Conservation (phyloP, 805 yeast genomes). For the Teunomyces gatunensis region DNA sequence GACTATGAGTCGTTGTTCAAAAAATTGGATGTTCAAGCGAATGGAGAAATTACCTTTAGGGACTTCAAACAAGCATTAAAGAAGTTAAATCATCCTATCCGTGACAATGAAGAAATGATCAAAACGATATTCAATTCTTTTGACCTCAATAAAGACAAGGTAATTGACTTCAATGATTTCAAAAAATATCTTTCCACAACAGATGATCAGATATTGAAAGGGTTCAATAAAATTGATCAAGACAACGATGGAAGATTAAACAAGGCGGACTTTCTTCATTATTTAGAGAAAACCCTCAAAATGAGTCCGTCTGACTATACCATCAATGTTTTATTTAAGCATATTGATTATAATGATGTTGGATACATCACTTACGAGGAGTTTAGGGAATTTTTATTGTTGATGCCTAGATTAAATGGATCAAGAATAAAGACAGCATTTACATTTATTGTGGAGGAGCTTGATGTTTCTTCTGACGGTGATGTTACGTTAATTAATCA, state of each 20-base stretch:
- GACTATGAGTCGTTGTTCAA: constrained; percentile 35
- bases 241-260: constrained; percentile 73
- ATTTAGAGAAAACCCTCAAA: constrained; percentile 54
- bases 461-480: constrained; percentile 84
- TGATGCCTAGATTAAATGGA: constrained; percentile 79
- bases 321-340: constrained; percentile 54
- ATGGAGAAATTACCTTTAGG: constrained; percentile 48
- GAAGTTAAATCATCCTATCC: constrained; percentile 60
- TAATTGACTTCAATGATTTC: constrained; percentile 65
- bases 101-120: constrained; percentile 58
- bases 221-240: constrained; percentile 65
- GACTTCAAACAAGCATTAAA: constrained; percentile 49
- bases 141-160: constrained; percentile 54
- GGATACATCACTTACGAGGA: constrained; percentile 81
- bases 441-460: constrained; percentile 72
- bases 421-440: constrained; percentile 81
- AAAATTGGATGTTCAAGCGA: constrained; percentile 34
- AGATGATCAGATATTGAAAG: constrained; percentile 66
- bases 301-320: constrained; percentile 51
- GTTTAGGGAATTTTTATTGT: constrained; percentile 76
- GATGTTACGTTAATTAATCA: constrained; percentile 84
- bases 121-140: constrained; percentile 55
- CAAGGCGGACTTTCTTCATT: constrained; percentile 62
- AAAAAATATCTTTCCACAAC: constrained; percentile 61
- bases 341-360: constrained; percentile 52